phyloP scores from a whole-genome alignment of 306 rosid genomes.

The Cucumis sativus region DNA sequence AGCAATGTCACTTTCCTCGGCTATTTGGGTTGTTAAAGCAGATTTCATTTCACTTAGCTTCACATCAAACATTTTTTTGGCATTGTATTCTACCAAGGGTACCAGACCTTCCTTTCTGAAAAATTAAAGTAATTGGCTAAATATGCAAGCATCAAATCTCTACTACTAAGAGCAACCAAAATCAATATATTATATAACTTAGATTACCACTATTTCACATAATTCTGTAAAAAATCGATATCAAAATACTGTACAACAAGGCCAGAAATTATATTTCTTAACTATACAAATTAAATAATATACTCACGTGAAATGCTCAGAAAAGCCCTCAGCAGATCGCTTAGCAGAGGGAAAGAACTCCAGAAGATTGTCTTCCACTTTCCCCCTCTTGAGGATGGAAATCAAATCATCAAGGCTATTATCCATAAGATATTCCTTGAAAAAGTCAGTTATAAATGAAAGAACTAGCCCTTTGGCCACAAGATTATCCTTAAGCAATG shows the following conservation, averaged over 20 bases:
- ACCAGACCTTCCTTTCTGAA: conserved; percentile 90
- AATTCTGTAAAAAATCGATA: neutral
- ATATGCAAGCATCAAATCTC: neutral
- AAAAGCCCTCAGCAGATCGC: conserved; percentile 69
- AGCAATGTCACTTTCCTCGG: conserved; percentile 86
- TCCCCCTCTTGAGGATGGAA: conserved; percentile 87
- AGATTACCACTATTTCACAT: neutral
- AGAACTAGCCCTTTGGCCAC: conserved; percentile 98
- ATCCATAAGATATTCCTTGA: conserved; percentile 87
- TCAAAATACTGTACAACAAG: neutral
- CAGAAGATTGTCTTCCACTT: conserved; percentile 90
- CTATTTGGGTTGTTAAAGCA: conserved; percentile 77
- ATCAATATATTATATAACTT: neutral
- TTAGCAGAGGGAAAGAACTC: conserved; percentile 78
- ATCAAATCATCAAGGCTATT: conserved; percentile 98
- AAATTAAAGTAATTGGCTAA: neutral
- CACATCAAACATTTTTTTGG: conserved; percentile 92
- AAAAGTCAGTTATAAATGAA: conserved; percentile 85
- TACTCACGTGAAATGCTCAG: conserved; percentile 93
- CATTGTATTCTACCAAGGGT: conserved; percentile 88
- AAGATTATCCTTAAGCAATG: conserved; percentile 95
- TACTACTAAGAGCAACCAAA: neutral
- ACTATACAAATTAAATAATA: neutral
- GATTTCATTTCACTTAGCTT: conserved; percentile 93
- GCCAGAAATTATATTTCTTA: neutral